Base-by-base conservation (phyloP, 805 yeast genomes). In the Candida loeiensis region DNA sequence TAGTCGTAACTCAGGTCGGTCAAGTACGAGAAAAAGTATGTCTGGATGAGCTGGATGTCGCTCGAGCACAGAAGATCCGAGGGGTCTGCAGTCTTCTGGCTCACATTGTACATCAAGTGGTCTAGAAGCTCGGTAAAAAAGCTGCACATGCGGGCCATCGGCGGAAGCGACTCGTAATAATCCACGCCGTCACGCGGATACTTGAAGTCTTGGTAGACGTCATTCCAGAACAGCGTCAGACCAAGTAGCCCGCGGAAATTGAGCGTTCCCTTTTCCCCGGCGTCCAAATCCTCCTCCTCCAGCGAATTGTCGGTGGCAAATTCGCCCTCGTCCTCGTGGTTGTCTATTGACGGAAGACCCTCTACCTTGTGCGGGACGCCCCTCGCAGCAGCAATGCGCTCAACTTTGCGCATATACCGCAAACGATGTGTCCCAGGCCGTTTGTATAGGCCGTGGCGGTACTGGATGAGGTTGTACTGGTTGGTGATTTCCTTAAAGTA, bases 191-290 rank as follows among this genome's bases (percentile, higher is more conserved):
- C 36, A 12, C 39, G 33, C 28, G 36, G 29, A 25, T 45, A 45
- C 37, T 55, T 58, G 22, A 61, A 30, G 38, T 61, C 64, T 37
- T 59, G 63, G 41, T 59, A 59, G n/a, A 59, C 54, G 34, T 51
- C 42, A 44, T 58, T 55, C 64, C 64, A 59, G 35, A 59, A 57
- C 35, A 47, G 55, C 17, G 34, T 33, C 26, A 45, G 44, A 13
- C 33, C 37, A 6, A 48, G 15, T 3, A 39, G 21, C 25, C n/a
- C 21, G n/a, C 44, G 26, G 12, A 39, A 22, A 24, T 31, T 33
- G 16, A 16, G 6, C 29, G 32, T 4, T 14, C 22, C 13, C 6
- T 25, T n/a, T 25, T 13, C 28, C 6, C 28, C 14, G 21, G 4
- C n/a, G n/a, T 28, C 22, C 13, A 36, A 36, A n/a, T 27, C 34